These are phyloP conservation scores for Agrocybe chaxingu DNA, from an alignment of 768 basidiomycete species.

Conservation along the genomic window DNA sequence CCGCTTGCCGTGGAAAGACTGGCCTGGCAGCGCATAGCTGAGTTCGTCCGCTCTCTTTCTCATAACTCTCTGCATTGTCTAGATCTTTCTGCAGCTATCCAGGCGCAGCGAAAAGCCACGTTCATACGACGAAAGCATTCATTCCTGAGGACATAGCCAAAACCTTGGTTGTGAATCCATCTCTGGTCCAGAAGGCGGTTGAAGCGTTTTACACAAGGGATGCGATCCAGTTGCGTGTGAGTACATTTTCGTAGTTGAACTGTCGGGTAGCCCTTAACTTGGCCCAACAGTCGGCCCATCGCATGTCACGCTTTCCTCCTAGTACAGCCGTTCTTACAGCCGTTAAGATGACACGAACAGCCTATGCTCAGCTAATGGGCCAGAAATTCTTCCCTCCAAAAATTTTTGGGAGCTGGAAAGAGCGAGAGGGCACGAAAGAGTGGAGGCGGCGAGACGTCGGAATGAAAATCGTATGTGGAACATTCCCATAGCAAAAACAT, in stretches of 20 bases:
- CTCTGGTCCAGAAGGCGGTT: slow-evolving; percentile 80
- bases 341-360: slow-evolving; percentile 81
- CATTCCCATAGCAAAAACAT: background rate
- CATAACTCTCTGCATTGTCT: background rate
- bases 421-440: slow-evolving; percentile 59
- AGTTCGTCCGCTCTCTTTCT: slow-evolving; percentile 36
- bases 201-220: slow-evolving; percentile 97
- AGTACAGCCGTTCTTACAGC: slow-evolving; percentile 54
- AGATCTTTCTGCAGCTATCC: slow-evolving; percentile 59
- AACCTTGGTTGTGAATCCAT: slow-evolving; percentile 59
- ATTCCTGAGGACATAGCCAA: slow-evolving; percentile 78
- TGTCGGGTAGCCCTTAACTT: background rate
- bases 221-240: slow-evolving; percentile 81
- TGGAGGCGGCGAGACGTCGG: slow-evolving; percentile 84
- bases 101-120: slow-evolving; percentile 53
- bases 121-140: slow-evolving; percentile 76
- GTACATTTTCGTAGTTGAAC: slow-evolving; percentile 15
- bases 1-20: slow-evolving; percentile 55
- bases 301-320: slow-evolving; percentile 89
- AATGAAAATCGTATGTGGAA: slow-evolving; percentile 78
- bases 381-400: slow-evolving; percentile 93
- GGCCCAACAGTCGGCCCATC: slow-evolving; percentile 68
- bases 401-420: slow-evolving; percentile 75
- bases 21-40: slow-evolving; percentile 68
- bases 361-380: slow-evolving; percentile 89